These are phyloP conservation scores for Euptelea pleiosperma DNA, from an alignment of 164 flowering plant genomes.

Conservation along the genomic window DNA sequence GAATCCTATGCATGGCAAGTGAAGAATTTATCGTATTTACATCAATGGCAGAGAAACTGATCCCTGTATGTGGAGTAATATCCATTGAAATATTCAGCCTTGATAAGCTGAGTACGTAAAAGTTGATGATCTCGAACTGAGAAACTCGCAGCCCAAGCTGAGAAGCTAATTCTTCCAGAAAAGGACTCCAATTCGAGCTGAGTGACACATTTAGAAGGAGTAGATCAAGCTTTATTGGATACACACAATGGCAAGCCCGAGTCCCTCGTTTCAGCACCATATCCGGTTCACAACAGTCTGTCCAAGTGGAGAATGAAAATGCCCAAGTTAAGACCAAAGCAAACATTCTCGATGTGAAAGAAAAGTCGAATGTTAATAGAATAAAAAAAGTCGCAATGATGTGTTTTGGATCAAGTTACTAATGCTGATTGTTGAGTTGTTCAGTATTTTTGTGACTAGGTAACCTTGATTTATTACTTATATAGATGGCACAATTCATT, in stretches of 20 bases:
- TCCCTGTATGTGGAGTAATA: constrained; percentile 75
- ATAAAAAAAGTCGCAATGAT: background rate
- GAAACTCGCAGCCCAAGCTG: constrained; percentile 62
- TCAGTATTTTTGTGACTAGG: too few species aligned
- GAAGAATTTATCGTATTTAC: constrained; percentile 65
- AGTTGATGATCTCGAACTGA: constrained; percentile 80
- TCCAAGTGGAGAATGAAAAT: constrained; percentile 9
- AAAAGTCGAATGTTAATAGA: background rate
- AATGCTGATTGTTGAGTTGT: background rate
- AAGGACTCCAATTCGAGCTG: constrained; percentile 68
- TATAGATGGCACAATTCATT: background rate
- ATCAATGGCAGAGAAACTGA: constrained; percentile 62
- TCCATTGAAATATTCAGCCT: constrained; percentile 87
- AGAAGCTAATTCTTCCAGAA: constrained; percentile 66
- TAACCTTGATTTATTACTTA: background rate
- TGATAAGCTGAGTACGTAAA: constrained; percentile 59
- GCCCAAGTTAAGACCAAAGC: constrained; percentile 11
- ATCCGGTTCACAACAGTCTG: constrained; percentile 80
- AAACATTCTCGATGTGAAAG: background rate
- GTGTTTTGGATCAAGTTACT: background rate
- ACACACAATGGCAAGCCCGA: constrained; percentile 79
- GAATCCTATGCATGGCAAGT: constrained; percentile 62
- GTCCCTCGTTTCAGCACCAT: constrained; percentile 69
- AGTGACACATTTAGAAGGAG: constrained; percentile 74
- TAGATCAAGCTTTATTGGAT: constrained; percentile 86